These are phyloP conservation scores for Trichaptum fuscoviolaceum DNA, from an alignment of 768 basidiomycete species.

Conservation along the genomic window DNA sequence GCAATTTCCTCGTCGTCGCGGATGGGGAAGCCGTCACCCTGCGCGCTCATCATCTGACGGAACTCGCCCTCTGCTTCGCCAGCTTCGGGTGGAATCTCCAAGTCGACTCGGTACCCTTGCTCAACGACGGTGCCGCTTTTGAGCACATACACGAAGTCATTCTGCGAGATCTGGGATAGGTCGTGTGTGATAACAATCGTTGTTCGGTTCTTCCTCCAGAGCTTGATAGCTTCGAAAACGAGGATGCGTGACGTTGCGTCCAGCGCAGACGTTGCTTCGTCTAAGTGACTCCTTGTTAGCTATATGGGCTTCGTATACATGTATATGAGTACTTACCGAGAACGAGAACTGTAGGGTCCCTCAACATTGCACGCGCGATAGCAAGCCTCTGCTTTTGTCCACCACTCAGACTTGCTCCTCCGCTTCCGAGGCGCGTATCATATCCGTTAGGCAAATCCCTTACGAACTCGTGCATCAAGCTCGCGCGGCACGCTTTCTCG, in stretches of 20 bases:
- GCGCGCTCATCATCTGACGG: slow-evolving; percentile 56
- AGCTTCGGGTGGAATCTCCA: slow-evolving; percentile 38
- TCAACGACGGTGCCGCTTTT: slow-evolving; percentile 75
- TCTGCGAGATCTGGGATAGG: slow-evolving; percentile 65
- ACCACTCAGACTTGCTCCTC: slow-evolving; percentile 77
- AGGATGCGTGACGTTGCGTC: slow-evolving; percentile 84
- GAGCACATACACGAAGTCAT: slow-evolving; percentile 93
- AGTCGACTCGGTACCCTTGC: slow-evolving; percentile 79
- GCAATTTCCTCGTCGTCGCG: slow-evolving; percentile 29
- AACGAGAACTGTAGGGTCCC: slow-evolving; percentile 85
- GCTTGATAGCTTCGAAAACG: slow-evolving; percentile 68
- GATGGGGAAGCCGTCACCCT: slow-evolving; percentile 45
- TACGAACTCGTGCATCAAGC: slow-evolving; percentile 85
- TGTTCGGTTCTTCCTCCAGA: slow-evolving; percentile 72
- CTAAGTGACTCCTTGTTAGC: slow-evolving; percentile 31
- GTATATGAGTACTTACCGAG: slow-evolving; percentile 57
- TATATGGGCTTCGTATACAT: slow-evolving; percentile 1
- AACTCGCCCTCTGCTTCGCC: slow-evolving; percentile 54
- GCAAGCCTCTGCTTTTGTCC: slow-evolving; percentile 91
- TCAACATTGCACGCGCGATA: slow-evolving; percentile 78
- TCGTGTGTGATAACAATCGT: slow-evolving; percentile 97
- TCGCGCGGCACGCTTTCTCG: slow-evolving; percentile 73
- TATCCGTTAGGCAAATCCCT: slow-evolving; percentile 82
- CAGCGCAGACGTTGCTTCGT: slow-evolving; percentile 78
- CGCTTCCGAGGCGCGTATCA: slow-evolving; percentile 71